Evolutionary conservation across 805 yeast species (phyloP).

Genomic region (Lipomyces yamanashiensis): DNA sequence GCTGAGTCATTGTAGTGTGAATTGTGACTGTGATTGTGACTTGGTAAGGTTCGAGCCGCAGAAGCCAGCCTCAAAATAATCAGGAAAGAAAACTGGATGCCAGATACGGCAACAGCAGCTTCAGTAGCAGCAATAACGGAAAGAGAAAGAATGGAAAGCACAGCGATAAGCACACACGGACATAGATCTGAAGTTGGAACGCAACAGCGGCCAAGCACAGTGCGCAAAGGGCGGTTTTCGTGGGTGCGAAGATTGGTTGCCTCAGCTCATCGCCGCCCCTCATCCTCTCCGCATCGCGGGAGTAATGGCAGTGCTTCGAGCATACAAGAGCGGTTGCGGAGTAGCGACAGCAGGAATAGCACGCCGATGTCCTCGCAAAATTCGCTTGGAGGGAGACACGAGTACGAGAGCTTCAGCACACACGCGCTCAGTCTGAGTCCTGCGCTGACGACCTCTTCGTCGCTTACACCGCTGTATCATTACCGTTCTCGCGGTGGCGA

Average conservation of each 20-base stretch:
- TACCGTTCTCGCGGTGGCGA: neutral
- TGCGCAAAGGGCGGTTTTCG: constrained; percentile 29
- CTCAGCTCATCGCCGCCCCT: constrained; percentile 11
- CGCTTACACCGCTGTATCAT: constrained; percentile 29
- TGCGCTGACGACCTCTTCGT: constrained; percentile 25
- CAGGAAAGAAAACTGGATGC: neutral
- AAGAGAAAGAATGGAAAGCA: neutral
- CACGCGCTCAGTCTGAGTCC: constrained; percentile 9
- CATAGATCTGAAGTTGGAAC: neutral
- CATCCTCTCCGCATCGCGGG: constrained; percentile 2
- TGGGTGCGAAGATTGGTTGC: constrained; percentile 35
- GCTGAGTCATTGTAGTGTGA: neutral
- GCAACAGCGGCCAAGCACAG: neutral
- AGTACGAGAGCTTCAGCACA: neutral
- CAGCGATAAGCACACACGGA: neutral
- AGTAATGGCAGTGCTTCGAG: neutral
- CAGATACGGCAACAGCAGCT: neutral
- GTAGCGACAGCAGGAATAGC: neutral
- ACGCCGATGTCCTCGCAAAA: constrained; percentile 3
- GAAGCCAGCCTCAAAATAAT: neutral
- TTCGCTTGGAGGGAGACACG: neutral
- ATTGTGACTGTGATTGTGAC: too few relatives aligned
- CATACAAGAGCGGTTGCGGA: neutral
- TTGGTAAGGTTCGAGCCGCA: too few relatives aligned
- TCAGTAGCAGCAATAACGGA: neutral